Percentiles rank a stretch among this genome's conserved stretches.
Evolutionary conservation across 805 yeast species (phyloP).

Genomic region (Myxozyma mucilagina): DNA sequence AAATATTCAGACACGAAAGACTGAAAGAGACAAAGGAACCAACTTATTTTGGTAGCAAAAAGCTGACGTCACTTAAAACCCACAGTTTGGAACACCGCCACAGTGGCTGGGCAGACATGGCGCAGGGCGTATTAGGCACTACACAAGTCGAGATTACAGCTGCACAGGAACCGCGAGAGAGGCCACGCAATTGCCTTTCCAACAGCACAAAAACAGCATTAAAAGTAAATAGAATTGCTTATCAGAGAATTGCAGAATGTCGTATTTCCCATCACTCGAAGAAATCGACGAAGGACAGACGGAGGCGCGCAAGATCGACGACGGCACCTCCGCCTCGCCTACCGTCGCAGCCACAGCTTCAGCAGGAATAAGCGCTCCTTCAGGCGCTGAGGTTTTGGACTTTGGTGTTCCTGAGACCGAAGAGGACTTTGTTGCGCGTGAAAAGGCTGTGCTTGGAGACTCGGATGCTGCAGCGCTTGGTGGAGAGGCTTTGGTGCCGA

Average conservation of each 20-base stretch:
- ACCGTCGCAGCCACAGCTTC: too few species aligned
- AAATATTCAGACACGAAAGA: too few species aligned
- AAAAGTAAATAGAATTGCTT: too few species aligned
- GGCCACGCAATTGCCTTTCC: too few species aligned
- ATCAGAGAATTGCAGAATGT: constrained; percentile 31
- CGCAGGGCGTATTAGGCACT: too few species aligned
- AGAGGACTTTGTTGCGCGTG: constrained; percentile 45
- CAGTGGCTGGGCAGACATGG: too few species aligned
- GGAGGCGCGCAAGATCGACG: constrained; percentile 38
- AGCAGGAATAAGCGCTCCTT: neutral
- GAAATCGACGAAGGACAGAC: constrained; percentile 41
- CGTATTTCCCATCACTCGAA: constrained; percentile 43
- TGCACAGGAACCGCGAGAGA: neutral
- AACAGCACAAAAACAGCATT: too few species aligned
- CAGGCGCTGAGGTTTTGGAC: constrained; percentile 46
- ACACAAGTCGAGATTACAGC: too few species aligned
- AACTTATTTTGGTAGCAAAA: too few species aligned
- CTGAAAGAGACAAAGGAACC: too few species aligned
- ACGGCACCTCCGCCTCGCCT: constrained; percentile 35
- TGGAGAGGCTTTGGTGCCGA: constrained; percentile 1
- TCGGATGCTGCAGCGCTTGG: constrained; percentile 43
- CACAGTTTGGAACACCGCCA: too few species aligned
- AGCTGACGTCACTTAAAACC: too few species aligned
- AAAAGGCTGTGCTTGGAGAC: constrained; percentile 46
- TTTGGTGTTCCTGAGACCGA: constrained; percentile 35